Evolutionary conservation across 129 eudicot species (phyloP), one percentile per base, ranked within the genome.

Genomic region (Lactuca saligna): DNA sequence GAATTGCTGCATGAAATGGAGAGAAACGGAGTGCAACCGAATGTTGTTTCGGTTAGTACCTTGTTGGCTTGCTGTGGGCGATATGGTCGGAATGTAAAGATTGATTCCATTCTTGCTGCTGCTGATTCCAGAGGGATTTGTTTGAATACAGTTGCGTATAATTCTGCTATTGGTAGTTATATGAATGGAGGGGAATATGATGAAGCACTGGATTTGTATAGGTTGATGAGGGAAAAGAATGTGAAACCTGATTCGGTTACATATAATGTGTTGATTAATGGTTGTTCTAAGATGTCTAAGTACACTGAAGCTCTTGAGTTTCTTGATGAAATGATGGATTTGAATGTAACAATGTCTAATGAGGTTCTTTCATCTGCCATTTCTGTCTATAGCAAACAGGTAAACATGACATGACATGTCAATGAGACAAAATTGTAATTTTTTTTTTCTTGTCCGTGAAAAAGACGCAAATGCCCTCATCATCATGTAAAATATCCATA

Each of bases 1-100:
- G 89, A 85, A 17, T 75, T 93, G 80, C 71, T 93, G 66, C 95
- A 65, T 63, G 98, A 87, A 49, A 93, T 93, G 98, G 98, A 93
- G 77, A 61, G 81, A 59, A 79, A 71, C 12, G 97, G 91, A 5
- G 76, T 93, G 70, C 82, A 79, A 63, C 98, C 98, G 57, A 93
- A 93, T 66, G 75, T 89, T 65, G 98, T 93, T 56, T 79, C 98
- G 2, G 53, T 93, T 72, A 79, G 92, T 81, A 82, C 95, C 29
- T 81, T 93, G 76, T 75, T 93, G 82, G 95, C 98, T 8, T 92
- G 95, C 53, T 89, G 95, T 75, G 90, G 98, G 25, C 91, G 93
- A 10, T 84, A 86, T 77, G 79, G 87, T 81, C 84, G 82, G 54
- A 84, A 85, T 54, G 88, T 85, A 78, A 93, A 93, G 78, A 86